Evolutionary conservation across 1,284 basidiomycete genomes (phyloP), one percentile per base, ranked within the genome.

Genomic region (Lignosus rhinocerotis): DNA sequence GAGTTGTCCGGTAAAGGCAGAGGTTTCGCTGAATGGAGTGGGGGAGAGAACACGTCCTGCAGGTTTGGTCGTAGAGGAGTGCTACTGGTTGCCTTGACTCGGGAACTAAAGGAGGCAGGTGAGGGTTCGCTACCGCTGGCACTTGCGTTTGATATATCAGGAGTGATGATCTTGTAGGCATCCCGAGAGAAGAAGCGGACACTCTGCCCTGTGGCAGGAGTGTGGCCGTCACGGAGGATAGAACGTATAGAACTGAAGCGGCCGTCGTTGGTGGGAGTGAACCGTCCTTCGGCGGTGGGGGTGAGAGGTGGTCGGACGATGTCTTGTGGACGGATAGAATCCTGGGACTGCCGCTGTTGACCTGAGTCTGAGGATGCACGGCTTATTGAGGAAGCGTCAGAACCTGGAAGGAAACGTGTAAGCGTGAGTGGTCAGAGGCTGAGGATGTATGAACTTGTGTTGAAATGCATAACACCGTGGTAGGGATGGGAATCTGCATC

Each of bases 171-270:
- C 62, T 80, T 84, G 71, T 81, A 85, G 10, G 82, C 84, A 58
- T 88, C 82, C 25, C 83, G 78, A n/a, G 85, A 81, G 70, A 87
- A 88, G 74, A 89, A 90, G 8, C 87, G 85, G 21, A 89, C 88
- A 65, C 83, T 89, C 68, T 86, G 85, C 9, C 87, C 87, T 5
- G 86, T 86, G 3, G 83, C 85, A n/a, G 88, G 88, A 0, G 88
- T 88, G 51, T 85, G 85, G 8, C 79, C 80, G 59, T 86, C 84
- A 38, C 86, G 84, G 21, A 90, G 76, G 61, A 90, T 90, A 17
- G 88, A 89, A 25, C 87, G 81, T 4, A 88, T 74, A 16, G 86
- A 65, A 51, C 73, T 73, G 56, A 69, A 72, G 52, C 67, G 74
- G 55, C 64, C 65, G 54, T 74, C 76, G 39, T 53, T 58, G 47